Evolutionary conservation across 176 grass and related monocot species (phyloP).

Genomic region (Hordeum vulgare): DNA sequence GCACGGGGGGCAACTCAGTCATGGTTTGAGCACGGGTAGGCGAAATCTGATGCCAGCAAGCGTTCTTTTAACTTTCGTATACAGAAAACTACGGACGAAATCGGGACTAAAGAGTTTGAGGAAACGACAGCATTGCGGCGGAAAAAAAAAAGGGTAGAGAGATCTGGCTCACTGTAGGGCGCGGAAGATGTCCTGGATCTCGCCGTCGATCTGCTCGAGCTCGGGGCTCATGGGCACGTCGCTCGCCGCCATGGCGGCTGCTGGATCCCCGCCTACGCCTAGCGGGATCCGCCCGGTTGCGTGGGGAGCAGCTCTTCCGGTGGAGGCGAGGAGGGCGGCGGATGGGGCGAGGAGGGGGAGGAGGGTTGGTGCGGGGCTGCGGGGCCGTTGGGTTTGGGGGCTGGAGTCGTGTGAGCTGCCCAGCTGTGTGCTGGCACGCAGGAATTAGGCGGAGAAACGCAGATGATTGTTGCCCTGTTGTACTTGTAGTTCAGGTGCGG

Average conservation of each 20-base stretch:
- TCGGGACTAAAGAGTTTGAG: neutral
- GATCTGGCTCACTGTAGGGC: constrained; percentile 80
- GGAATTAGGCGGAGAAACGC: neutral
- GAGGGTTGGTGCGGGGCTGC: constrained; percentile 14
- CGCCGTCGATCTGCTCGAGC: constrained; percentile 85
- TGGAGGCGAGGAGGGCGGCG: constrained; percentile 1
- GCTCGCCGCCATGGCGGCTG: constrained; percentile 48
- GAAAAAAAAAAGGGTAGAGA: neutral
- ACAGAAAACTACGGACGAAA: neutral
- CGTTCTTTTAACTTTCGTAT: neutral
- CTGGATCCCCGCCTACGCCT: neutral
- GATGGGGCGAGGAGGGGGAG: constrained; percentile 1
- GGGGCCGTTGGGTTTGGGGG: constrained; percentile 21
- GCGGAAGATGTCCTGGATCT: constrained; percentile 96
- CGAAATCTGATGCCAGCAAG: neutral
- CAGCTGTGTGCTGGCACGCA: neutral
- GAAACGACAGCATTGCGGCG: neutral
- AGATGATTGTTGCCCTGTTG: neutral
- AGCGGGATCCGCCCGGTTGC: neutral
- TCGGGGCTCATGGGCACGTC: constrained; percentile 82
- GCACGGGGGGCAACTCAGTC: neutral
- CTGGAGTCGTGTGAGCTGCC: neutral
- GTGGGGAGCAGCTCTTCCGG: neutral
- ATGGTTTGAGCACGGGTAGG: neutral
- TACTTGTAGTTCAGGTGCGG: too few species aligned